phyloP scores from a whole-genome alignment of 768 basidiomycete genomes.

The Boletus rex-veris region DNA sequence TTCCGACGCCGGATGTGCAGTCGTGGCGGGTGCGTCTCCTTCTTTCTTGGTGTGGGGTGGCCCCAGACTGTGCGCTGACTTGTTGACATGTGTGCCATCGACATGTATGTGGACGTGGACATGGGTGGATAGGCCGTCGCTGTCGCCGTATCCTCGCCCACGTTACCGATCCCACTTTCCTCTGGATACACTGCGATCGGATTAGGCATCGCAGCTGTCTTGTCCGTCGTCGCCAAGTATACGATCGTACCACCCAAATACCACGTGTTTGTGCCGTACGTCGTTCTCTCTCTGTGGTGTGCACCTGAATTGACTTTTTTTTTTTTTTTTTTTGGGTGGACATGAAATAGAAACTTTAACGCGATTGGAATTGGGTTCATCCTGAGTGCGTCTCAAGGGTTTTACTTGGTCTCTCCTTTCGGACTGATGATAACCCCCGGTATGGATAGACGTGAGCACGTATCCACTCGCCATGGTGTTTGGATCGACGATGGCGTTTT shows the following conservation, averaged over 20 bases:
- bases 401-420: background rate
- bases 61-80: too few relatives aligned
- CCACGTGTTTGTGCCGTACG: slow-evolving; percentile 21
- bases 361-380: slow-evolving; percentile 22
- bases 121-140: slow-evolving; percentile 7
- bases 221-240: slow-evolving; percentile 43
- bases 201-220: slow-evolving; percentile 42
- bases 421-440: too few relatives aligned
- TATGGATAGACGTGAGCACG: slow-evolving; percentile 13
- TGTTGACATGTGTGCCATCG: too few relatives aligned
- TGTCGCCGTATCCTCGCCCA: slow-evolving; percentile 21
- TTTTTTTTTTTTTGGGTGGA: background rate
- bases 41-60: too few relatives aligned
- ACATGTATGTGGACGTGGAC: too few relatives aligned
- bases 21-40: slow-evolving; percentile 18
- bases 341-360: slow-evolving; percentile 22
- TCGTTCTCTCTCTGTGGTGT: background rate
- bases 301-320: too few relatives aligned
- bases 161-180: slow-evolving; percentile 43
- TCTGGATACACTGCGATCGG: slow-evolving; percentile 51
- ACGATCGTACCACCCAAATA: slow-evolving; percentile 23
- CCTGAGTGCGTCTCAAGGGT: background rate
- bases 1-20: slow-evolving; percentile 25
- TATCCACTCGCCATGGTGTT: slow-evolving; percentile 25
- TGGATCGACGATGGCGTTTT: slow-evolving; percentile 22